Evolutionary conservation across 805 yeast species (phyloP).

Genomic region (Lipomyces japonicus): DNA sequence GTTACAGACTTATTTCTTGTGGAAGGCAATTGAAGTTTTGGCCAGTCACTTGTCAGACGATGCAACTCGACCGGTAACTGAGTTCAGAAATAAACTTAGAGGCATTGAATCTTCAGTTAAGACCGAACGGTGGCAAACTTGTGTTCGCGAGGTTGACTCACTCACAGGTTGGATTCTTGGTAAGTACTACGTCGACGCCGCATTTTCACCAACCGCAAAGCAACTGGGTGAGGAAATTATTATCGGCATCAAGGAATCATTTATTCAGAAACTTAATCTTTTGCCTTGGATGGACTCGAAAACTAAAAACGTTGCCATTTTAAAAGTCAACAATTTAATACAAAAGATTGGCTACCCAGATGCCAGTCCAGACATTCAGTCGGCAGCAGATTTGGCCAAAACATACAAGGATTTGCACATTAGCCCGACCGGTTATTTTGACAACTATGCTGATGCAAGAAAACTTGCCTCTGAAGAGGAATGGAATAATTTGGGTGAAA

Average conservation of each 20-base stretch:
- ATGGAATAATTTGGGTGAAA: slow-evolving; percentile 21
- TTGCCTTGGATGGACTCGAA: slow-evolving; percentile 27
- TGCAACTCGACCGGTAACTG: slow-evolving; percentile 18
- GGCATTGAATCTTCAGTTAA: slow-evolving; percentile 21
- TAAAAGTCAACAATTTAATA: slow-evolving; percentile 23
- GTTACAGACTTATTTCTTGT: slow-evolving; percentile 27
- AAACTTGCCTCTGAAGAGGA: slow-evolving; percentile 22
- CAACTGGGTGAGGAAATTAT: slow-evolving; percentile 25
- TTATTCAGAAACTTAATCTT: slow-evolving; percentile 14
- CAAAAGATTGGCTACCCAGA: slow-evolving; percentile 30
- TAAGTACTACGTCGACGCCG: slow-evolving; percentile 23
- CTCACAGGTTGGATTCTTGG: slow-evolving; percentile 29
- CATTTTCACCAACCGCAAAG: slow-evolving; percentile 26
- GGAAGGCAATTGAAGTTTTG: slow-evolving; percentile 26
- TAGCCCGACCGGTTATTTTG: slow-evolving; percentile 19
- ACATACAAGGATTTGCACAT: slow-evolving; percentile 20
- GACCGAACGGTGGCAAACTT: slow-evolving; percentile 29
- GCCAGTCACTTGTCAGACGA: slow-evolving; percentile 23
- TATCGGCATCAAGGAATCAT: slow-evolving; percentile 24
- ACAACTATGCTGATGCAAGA: slow-evolving; percentile 24
- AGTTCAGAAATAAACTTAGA: slow-evolving; percentile 23
- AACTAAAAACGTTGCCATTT: slow-evolving; percentile 26
- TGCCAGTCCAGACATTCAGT: slow-evolving; percentile 17
- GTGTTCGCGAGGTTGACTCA: slow-evolving; percentile 27
- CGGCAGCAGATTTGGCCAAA: slow-evolving; percentile 21